These are phyloP conservation scores for Exophiala sideris DNA, from an alignment of 2,329 filamentous ascomycete species.

Conservation along the genomic window DNA sequence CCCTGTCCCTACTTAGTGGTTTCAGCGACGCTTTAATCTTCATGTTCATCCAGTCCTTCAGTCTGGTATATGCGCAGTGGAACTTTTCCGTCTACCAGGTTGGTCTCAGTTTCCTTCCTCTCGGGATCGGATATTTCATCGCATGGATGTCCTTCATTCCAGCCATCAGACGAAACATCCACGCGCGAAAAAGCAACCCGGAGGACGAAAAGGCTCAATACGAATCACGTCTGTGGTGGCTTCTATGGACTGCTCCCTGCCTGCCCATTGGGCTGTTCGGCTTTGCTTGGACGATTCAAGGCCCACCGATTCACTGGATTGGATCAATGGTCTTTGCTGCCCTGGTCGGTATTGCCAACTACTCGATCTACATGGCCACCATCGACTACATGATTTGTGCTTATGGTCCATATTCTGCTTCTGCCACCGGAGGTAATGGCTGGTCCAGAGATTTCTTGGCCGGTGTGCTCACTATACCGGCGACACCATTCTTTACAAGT, in stretches of 20 bases:
- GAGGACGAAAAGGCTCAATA: conserved; percentile 59
- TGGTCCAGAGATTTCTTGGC: conserved; percentile 64
- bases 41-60: conserved; percentile 62
- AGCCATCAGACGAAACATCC: conserved; percentile 50
- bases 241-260: conserved; percentile 58
- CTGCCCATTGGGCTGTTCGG: conserved; percentile 61
- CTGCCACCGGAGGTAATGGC: conserved; percentile 65
- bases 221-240: conserved; percentile 59
- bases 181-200: conserved; percentile 46
- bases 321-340: conserved; percentile 58
- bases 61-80: conserved; percentile 60
- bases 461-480: conserved; percentile 60
- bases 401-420: conserved; percentile 64
- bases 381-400: conserved; percentile 65
- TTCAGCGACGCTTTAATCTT: conserved; percentile 66
- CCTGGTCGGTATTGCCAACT: conserved; percentile 63
- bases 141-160: conserved; percentile 57
- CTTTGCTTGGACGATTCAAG: conserved; percentile 59
- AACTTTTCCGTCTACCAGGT: conserved; percentile 49
- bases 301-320: conserved; percentile 59
- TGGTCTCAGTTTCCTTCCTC: conserved; percentile 55
- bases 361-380: conserved; percentile 62
- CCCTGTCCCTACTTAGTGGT: conserved; percentile 60
- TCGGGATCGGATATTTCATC: conserved; percentile 58
- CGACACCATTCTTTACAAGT: conserved; percentile 50